phyloP scores from a whole-genome alignment of 805 yeast species.

The Wickerhamomyces subpelliculosus region DNA sequence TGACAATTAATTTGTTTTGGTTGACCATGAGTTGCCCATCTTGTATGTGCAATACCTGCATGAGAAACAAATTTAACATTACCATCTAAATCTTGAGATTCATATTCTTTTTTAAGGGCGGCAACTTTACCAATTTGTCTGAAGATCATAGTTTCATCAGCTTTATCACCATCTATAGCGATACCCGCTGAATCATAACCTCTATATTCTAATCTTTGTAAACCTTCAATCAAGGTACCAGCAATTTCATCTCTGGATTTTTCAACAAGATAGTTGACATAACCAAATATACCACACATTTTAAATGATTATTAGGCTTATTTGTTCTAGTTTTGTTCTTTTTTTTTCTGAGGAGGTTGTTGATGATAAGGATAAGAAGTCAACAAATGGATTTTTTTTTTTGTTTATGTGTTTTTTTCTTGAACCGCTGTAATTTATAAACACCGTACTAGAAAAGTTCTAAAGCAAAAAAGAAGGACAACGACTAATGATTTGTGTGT shows the following conservation, averaged over 20 bases:
- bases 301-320: not conserved
- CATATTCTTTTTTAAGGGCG: slow-evolving; percentile 64
- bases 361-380: no score
- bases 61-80: slow-evolving; percentile 70
- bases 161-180: slow-evolving; percentile 85
- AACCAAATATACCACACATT: slow-evolving; percentile 95
- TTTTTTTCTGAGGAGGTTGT: no score
- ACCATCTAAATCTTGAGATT: slow-evolving; percentile 43
- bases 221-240: slow-evolving; percentile 81
- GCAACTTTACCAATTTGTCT: slow-evolving; percentile 91
- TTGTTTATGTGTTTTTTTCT: no score
- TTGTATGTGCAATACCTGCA: slow-evolving; percentile 96
- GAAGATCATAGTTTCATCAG: slow-evolving; percentile 63
- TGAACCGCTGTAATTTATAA: no score
- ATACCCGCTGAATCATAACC: slow-evolving; percentile 98
- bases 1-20: slow-evolving; percentile 86
- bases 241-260: slow-evolving; percentile 89
- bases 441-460: no score
- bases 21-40: slow-evolving; percentile 99
- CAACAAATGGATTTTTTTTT: no score
- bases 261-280: slow-evolving; percentile 91
- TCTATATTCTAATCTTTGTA: slow-evolving; percentile 87
- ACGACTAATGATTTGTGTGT: no score
- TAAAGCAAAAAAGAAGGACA: no score
- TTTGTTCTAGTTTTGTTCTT: no score